A percentile compares a stretch with the other conserved stretches of the same genome.
Conservation (phyloP, 495 filamentous ascomycete species). For the Penicillium ochrochloron region DNA sequence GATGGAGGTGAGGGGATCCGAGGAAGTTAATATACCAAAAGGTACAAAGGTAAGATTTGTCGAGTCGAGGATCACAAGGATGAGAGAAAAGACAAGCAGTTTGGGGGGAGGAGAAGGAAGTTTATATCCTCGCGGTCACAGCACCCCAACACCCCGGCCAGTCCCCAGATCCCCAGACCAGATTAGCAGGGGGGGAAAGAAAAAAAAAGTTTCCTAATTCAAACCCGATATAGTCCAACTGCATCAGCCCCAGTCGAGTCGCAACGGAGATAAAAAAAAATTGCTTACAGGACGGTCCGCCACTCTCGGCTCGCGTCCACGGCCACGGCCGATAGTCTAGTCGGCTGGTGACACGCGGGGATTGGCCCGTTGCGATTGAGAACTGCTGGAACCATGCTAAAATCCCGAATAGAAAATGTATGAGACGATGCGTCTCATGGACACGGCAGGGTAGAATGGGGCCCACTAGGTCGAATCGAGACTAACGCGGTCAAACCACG, state of each 20-base stretch:
- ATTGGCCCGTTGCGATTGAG: not conserved
- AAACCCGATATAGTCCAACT: conserved; percentile 14
- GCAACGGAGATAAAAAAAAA: not conserved
- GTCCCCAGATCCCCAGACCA: conserved; percentile 18
- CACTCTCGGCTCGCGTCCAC: conserved; percentile 19
- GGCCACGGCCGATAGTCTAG: conserved; percentile 12
- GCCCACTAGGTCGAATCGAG: conserved; percentile 20
- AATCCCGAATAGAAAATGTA: conserved; percentile 6
- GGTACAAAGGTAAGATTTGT: not conserved
- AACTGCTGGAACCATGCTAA: conserved; percentile 15
- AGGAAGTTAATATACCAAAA: not conserved
- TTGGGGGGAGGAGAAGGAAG: conserved; percentile 11
- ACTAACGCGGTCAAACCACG: conserved; percentile 16
- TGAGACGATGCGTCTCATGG: not conserved
- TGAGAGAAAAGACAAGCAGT: conserved; percentile 3
- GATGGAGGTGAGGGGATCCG: not conserved
- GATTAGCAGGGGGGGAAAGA: not conserved
- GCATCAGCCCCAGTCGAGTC: not conserved
- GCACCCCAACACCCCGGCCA: not conserved
- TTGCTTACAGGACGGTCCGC: conserved; percentile 17
- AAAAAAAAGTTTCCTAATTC: not conserved
- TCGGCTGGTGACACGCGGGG: conserved; percentile 5
- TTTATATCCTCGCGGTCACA: conserved; percentile 23
- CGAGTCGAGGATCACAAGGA: conserved; percentile 10
- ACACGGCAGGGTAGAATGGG: conserved; percentile 5